Evolutionary conservation across 179 eudicot species (phyloP).

Genomic region (Heliamphora ciliata): DNA sequence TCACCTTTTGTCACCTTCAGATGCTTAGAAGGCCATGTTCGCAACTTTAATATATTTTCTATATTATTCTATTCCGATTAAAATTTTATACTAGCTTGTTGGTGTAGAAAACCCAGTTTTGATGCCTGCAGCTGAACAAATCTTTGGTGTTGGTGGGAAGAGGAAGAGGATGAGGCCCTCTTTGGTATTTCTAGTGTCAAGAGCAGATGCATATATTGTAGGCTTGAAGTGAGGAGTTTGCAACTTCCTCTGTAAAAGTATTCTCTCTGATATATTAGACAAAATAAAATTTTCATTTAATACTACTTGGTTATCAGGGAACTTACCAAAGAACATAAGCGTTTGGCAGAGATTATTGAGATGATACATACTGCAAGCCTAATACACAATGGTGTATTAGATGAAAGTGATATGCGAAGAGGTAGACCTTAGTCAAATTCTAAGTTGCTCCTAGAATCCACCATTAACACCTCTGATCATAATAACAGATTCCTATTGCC

Average conservation of each 20-base stretch:
- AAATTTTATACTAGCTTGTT: conserved; percentile 44
- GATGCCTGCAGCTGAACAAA: conserved; percentile 92
- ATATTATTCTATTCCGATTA: conserved; percentile 19
- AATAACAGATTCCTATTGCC: no score
- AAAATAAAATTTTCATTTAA: neutral
- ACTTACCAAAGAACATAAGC: conserved; percentile 46
- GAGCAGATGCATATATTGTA: conserved; percentile 48
- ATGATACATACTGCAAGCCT: conserved; percentile 80
- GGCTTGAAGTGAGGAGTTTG: conserved; percentile 14
- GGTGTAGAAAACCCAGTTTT: conserved; percentile 72
- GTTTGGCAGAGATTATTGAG: conserved; percentile 91
- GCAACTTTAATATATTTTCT: neutral
- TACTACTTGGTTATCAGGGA: conserved; percentile 7
- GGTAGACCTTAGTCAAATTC: conserved; percentile 37
- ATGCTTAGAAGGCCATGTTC: neutral
- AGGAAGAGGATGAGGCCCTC: conserved; percentile 97
- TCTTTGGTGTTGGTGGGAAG: conserved; percentile 94
- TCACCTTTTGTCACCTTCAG: conserved; percentile 2
- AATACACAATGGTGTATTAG: conserved; percentile 88
- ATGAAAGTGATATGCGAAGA: conserved; percentile 92
- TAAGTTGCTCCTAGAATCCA: neutral
- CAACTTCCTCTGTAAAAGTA: neutral
- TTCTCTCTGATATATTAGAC: neutral
- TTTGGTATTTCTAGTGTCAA: conserved; percentile 77
- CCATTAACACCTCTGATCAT: no score